Percentiles rank a stretch among this genome's conserved stretches.
These are phyloP conservation scores for Meira miltonrushii DNA, from an alignment of 1,284 basidiomycete species.

Conservation along the genomic window DNA sequence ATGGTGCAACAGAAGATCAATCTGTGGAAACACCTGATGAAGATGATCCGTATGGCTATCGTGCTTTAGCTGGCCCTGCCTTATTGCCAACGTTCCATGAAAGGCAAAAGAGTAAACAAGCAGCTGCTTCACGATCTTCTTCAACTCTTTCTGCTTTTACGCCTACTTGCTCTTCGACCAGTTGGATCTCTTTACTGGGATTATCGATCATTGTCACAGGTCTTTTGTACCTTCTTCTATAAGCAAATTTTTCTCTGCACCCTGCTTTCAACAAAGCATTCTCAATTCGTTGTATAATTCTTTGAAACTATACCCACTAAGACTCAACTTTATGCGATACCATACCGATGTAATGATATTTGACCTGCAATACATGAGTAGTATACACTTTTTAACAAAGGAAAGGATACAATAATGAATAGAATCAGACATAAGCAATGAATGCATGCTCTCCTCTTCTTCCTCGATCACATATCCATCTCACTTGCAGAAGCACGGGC, in stretches of 20 bases:
- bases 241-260: background rate
- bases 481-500: background rate
- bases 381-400: no score
- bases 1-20: background rate
- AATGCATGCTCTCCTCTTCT: background rate
- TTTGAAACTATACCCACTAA: no score
- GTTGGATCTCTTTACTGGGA: constrained; percentile 1
- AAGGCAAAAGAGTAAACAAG: background rate
- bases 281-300: no score
- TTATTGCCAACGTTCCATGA: constrained; percentile 11
- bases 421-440: no score
- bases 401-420: no score
- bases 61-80: constrained; percentile 10
- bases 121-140: no score
- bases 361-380: no score
- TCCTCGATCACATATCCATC: background rate
- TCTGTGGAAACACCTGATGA: background rate
- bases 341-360: no score
- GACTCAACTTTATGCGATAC: no score
- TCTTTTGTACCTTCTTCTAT: constrained; percentile 5
- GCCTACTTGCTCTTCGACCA: constrained; percentile 73
- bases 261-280: no score
- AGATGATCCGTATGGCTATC: constrained; percentile 15
- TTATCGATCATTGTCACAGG: background rate
- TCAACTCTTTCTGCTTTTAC: constrained; percentile 61